phyloP scores from a whole-genome alignment of 768 basidiomycete genomes.

The Pulveroboletus sp. region DNA sequence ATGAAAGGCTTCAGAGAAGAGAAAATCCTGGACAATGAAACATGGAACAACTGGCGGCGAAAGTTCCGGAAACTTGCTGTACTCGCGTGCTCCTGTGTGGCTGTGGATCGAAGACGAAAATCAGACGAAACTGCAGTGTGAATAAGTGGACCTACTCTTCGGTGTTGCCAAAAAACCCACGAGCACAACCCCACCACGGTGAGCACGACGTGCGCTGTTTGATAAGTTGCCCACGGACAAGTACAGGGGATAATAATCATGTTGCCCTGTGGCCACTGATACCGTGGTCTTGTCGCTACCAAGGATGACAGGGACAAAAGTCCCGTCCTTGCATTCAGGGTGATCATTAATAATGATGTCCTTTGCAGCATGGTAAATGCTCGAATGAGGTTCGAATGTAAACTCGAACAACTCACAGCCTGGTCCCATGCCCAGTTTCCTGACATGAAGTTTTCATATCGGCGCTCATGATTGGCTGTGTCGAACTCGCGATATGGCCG shows the following conservation, averaged over 20 bases:
- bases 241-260: background rate
- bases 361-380: too few species aligned
- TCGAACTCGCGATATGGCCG: too few species aligned
- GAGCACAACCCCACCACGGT: background rate
- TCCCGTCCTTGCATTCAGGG: too few species aligned
- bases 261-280: background rate
- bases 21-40: background rate
- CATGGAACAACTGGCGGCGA: background rate
- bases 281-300: background rate
- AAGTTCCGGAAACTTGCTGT: background rate
- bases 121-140: too few species aligned
- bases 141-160: background rate
- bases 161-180: background rate
- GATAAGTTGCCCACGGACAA: background rate
- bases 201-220: background rate
- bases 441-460: too few species aligned
- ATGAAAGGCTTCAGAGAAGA: background rate
- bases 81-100: background rate
- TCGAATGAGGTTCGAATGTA: too few species aligned
- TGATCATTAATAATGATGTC: too few species aligned
- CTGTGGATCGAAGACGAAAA: background rate
- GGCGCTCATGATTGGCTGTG: too few species aligned
- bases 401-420: too few species aligned
- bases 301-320: background rate
- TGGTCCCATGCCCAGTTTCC: too few species aligned